Conservation (phyloP, 148 eudicot genomes). For the Nepenthes mirabilis region DNA sequence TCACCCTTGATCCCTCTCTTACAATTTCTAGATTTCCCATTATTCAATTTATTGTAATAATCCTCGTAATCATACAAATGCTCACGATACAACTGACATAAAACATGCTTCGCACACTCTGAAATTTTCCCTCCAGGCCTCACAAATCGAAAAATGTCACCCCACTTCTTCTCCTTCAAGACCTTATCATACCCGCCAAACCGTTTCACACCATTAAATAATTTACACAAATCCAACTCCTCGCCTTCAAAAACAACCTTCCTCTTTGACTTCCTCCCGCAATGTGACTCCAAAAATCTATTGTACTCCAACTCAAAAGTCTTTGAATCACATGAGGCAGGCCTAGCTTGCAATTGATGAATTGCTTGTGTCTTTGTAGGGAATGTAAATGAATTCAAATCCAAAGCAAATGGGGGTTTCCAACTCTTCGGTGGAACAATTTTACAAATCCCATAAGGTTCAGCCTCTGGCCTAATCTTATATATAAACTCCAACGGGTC, state of each 20-base stretch:
- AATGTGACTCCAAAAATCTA: constrained; percentile 69
- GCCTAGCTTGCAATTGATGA: constrained; percentile 80
- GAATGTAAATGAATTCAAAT: constrained; percentile 57
- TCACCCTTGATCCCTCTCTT: constrained; percentile 25
- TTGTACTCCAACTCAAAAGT: constrained; percentile 84
- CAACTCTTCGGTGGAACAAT: constrained; percentile 81
- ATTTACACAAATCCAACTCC: constrained; percentile 83
- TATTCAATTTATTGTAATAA: constrained; percentile 50
- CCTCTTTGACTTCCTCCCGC: constrained; percentile 57
- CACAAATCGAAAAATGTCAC: constrained; percentile 71
- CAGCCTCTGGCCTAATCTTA: constrained; percentile 88
- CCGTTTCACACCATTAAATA: constrained; percentile 86
- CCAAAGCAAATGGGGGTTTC: constrained; percentile 86
- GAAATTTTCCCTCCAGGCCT: constrained; percentile 53
- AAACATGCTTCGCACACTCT: constrained; percentile 80
- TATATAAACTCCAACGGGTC: constrained; percentile 80
- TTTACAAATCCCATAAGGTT: constrained; percentile 86
- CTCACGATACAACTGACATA: constrained; percentile 67
- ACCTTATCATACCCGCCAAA: constrained; percentile 90
- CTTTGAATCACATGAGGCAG: constrained; percentile 78
- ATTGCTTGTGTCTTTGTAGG: constrained; percentile 87
- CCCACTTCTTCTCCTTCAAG: constrained; percentile 86
- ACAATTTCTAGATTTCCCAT: constrained; percentile 29
- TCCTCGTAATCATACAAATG: constrained; percentile 84
- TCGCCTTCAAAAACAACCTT: constrained; percentile 87